Conservation (phyloP, 805 yeast species). For the Hanseniaspora vineae region DNA sequence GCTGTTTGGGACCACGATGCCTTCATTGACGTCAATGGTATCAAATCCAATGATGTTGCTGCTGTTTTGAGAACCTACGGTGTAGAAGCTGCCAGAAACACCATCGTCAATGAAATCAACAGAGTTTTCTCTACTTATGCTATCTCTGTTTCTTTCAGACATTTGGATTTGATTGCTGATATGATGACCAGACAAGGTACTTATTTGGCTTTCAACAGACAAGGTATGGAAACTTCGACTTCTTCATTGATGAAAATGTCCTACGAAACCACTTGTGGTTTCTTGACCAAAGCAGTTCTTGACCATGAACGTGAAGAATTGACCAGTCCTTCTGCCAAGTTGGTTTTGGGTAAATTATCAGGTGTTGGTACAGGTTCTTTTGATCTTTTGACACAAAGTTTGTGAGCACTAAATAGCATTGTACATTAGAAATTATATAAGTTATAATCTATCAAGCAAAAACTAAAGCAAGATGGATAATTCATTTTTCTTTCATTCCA, state of each 20-base stretch:
- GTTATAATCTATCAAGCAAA: too few species aligned
- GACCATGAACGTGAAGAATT: constrained; percentile 82
- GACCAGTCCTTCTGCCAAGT: constrained; percentile 84
- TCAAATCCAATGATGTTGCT: constrained; percentile 83
- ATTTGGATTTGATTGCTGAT: constrained; percentile 92
- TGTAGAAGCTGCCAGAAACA: constrained; percentile 97
- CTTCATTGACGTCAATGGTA: constrained; percentile 79
- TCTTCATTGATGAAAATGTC: constrained; percentile 98
- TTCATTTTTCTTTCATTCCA: too few species aligned
- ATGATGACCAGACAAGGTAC: constrained; percentile 99
- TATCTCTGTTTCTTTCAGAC: constrained; percentile 83
- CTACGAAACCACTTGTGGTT: constrained; percentile 95
- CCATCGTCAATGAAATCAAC: constrained; percentile 90
- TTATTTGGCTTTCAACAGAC: constrained; percentile 92
- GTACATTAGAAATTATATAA: not conserved
- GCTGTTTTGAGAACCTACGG: constrained; percentile 88
- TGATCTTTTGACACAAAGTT: constrained; percentile 45
- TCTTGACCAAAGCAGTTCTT: constrained; percentile 89
- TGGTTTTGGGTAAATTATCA: constrained; percentile 83
- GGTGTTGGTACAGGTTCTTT: constrained; percentile 95
- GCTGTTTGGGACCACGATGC: constrained; percentile 98
- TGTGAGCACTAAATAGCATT: not conserved
- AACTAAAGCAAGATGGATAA: too few species aligned
- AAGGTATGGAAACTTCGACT: constrained; percentile 91
- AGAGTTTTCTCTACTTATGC: constrained; percentile 95